Percentiles rank a stretch among this genome's conserved stretches.
Conservation (phyloP, 352 stramenopile species). For the Globisporangium cederbergense region DNA sequence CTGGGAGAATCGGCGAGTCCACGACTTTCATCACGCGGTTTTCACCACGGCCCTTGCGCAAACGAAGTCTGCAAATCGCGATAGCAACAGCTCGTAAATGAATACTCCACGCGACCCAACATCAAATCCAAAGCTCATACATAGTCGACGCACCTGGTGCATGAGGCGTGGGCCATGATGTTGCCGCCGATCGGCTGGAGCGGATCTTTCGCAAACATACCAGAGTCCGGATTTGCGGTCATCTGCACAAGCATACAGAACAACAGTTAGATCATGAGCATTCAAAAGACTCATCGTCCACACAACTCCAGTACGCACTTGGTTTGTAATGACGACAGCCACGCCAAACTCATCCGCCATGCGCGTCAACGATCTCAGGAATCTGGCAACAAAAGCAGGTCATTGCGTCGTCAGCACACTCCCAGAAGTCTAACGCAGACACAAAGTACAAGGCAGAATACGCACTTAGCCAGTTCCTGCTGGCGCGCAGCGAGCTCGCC, state of each 20-base stretch:
- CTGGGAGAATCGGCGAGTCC: constrained; percentile 95
- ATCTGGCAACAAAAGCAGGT: constrained; percentile 51
- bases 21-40: constrained; percentile 98
- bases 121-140: constrained; percentile 1
- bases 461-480: constrained; percentile 82
- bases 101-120: too few relatives aligned
- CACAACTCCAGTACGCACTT: constrained; percentile 31
- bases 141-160: constrained; percentile 49
- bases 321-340: constrained; percentile 89
- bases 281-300: background rate
- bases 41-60: constrained; percentile 97
- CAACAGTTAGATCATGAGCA: background rate
- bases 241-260: constrained; percentile 40
- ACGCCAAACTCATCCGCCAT: constrained; percentile 99
- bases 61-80: constrained; percentile 58
- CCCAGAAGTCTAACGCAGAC: background rate
- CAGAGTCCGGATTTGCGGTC: constrained; percentile 86
- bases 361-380: constrained; percentile 95
- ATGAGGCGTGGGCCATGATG: constrained; percentile 86
- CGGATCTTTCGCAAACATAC: constrained; percentile 89
- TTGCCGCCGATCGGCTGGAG: constrained; percentile 91
- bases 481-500: constrained; percentile 96
- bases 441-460: background rate
- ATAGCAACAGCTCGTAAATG: background rate
- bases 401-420: background rate